Base-by-base conservation (phyloP, 768 basidiomycete species). In the Hypholoma fasciculare region DNA sequence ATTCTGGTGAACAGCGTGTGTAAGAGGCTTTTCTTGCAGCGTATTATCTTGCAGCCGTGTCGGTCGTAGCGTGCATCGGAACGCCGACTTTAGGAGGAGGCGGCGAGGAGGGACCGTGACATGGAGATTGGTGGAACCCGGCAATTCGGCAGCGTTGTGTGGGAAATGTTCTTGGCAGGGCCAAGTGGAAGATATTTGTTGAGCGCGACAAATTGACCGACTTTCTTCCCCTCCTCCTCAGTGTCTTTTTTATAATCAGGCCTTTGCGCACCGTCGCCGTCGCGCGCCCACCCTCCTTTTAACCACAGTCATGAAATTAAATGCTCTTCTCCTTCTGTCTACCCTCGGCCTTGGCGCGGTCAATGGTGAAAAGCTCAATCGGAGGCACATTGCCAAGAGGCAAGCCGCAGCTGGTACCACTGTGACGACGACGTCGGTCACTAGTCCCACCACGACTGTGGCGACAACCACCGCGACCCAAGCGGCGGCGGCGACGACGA, bases 311-410 rank as follows among this genome's bases (percentile, higher is more conserved):
- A 84, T 85, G 83, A 80, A 76, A 68, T 64, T 81, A 60, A 70
- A 71, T 61, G 61, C 74, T 61, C 62, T 82, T 44, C 65, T 76
- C 69, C 65, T 78, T 71, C 71, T 86, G 71, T 80, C 82, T 40
- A 68, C 75, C 37, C 61, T 80, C 55, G 62, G 71, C 49, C 61
- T 82, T 62, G 63, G 69, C 47, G 64, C 66, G 30, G 73, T 69
- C 57, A 68, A 74, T 62, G 82, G 78, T 38, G 67, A 73, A 51
- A 68, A 67, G 14, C 56, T 70, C 26, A 68, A 71, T 54, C 70
- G 70, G 39, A 74, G 67, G 58, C 81, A 81, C 58, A 60, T 77
- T 46, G 76, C 78, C 69, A 82, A 72, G 69, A 78, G 71, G 43
- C 79, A 80, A 62, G 61, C 63, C 16, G 39, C 61, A 49, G 13